Conservation (phyloP, 495 filamentous ascomycete species). For the Tuber brumale region DNA sequence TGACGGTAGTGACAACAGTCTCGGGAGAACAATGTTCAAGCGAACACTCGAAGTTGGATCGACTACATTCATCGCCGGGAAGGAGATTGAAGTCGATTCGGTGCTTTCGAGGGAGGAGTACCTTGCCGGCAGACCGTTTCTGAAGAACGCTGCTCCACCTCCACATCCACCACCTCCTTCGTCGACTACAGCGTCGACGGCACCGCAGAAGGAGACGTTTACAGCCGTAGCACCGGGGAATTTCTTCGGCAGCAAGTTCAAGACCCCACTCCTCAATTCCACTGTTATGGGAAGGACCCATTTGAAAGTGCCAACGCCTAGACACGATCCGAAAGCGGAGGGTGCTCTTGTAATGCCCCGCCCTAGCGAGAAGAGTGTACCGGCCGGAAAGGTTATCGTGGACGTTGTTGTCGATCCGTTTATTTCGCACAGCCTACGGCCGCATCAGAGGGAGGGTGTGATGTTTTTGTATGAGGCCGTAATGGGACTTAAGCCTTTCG, state of each 20-base stretch:
- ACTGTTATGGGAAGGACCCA: slow-evolving; percentile 49
- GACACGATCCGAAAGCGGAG: slow-evolving; percentile 59
- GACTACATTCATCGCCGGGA: slow-evolving; percentile 60
- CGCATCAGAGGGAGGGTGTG: slow-evolving; percentile 71
- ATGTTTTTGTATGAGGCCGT: slow-evolving; percentile 78
- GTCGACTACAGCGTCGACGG: background rate
- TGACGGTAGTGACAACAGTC: background rate
- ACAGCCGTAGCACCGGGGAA: slow-evolving; percentile 17
- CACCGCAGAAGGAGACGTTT: slow-evolving; percentile 2
- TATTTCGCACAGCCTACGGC: slow-evolving; percentile 58
- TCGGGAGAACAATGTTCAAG: slow-evolving; percentile 53
- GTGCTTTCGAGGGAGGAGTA: slow-evolving; percentile 59
- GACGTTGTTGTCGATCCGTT: slow-evolving; percentile 77
- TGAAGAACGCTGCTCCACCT: slow-evolving; percentile 28
- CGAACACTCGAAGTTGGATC: slow-evolving; percentile 56
- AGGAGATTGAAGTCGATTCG: slow-evolving; percentile 67
- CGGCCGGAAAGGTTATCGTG: slow-evolving; percentile 58
- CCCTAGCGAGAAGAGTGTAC: slow-evolving; percentile 11
- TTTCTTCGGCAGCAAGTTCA: slow-evolving; percentile 47
- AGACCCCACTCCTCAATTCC: slow-evolving; percentile 55
- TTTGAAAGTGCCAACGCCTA: slow-evolving; percentile 50
- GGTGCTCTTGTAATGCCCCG: slow-evolving; percentile 67
- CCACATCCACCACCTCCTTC: background rate
- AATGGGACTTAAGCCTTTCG: slow-evolving; percentile 67
- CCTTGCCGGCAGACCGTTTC: slow-evolving; percentile 52